These are phyloP conservation scores for Globisporangium megalacanthum DNA, from an alignment of 352 stramenopile species.

Conservation along the genomic window DNA sequence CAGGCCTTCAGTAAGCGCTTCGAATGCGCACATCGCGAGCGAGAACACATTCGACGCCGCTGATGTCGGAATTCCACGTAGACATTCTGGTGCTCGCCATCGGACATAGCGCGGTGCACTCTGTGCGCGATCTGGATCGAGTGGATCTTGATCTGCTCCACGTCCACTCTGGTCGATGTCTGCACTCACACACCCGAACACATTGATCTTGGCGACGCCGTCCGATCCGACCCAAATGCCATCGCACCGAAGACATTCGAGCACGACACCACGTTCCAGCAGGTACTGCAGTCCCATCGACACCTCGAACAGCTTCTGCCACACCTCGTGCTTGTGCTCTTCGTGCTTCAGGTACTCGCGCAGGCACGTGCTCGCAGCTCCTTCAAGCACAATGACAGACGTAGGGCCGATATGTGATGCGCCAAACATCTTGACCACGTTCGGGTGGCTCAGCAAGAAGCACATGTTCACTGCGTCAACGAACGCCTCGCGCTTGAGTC, in stretches of 20 bases:
- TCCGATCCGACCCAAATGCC: conserved; percentile 3
- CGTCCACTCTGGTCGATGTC: neutral
- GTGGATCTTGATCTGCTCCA: neutral
- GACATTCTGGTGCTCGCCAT: conserved; percentile 1
- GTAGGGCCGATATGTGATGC: conserved; percentile 11
- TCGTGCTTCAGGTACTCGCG: conserved; percentile 1
- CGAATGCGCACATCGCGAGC: conserved; percentile 3
- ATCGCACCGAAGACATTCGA: neutral
- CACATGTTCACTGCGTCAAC: neutral
- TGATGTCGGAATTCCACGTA: neutral
- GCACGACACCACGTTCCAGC: neutral
- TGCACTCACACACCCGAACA: neutral
- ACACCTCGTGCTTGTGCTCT: too few relatives aligned
- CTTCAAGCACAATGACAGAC: neutral
- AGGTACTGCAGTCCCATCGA: conserved; percentile 30
- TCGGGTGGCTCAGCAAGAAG: conserved; percentile 30
- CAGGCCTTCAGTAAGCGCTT: neutral
- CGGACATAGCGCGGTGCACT: neutral
- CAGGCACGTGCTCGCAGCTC: neutral
- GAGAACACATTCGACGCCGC: conserved; percentile 3
- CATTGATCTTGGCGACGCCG: conserved; percentile 4
- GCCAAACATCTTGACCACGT: conserved; percentile 16
- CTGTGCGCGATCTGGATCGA: neutral
- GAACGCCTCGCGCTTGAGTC: neutral
- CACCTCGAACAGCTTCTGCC: conserved; percentile 8